Evolutionary conservation across 208 protist species (phyloP).

Genomic region (Trypanosoma caninum): DNA sequence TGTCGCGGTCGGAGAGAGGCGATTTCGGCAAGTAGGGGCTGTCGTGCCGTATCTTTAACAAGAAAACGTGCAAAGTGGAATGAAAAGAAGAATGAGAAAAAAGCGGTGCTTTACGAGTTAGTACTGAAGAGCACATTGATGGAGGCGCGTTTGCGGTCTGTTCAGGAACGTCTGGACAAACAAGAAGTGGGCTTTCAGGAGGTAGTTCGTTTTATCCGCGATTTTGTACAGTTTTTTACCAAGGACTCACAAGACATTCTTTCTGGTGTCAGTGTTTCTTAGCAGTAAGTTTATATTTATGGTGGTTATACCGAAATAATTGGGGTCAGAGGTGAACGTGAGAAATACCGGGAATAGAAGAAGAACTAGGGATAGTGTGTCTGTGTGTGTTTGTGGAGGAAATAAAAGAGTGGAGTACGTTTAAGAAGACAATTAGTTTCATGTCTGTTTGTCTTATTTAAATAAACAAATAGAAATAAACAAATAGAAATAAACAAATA

Average conservation of each 20-base stretch:
- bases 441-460: too few relatives aligned
- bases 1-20: not conserved
- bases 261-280: not conserved
- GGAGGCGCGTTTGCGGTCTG: slow-evolving; percentile 4
- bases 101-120: slow-evolving; percentile 1
- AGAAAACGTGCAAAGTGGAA: not conserved
- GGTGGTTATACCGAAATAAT: not conserved
- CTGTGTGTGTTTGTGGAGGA: not conserved
- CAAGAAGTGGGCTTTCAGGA: slow-evolving; percentile 15
- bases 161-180: slow-evolving; percentile 11
- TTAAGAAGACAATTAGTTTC: too few relatives aligned
- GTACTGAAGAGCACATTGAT: slow-evolving; percentile 4
- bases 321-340: slow-evolving; percentile 26
- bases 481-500: too few relatives aligned
- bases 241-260: not conserved
- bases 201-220: slow-evolving; percentile 1
- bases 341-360: too few relatives aligned
- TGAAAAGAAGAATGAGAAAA: not conserved
- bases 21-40: not conserved
- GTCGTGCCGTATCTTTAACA: not conserved
- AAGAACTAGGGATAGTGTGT: not conserved
- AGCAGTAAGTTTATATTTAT: not conserved
- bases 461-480: too few relatives aligned
- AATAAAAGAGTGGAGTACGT: too few relatives aligned
- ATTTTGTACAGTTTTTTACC: not conserved